Percentiles rank a stretch among this genome's conserved stretches.
phyloP scores from a whole-genome alignment of 2,329 filamentous ascomycete genomes.

The Epicoccum nigrum region DNA sequence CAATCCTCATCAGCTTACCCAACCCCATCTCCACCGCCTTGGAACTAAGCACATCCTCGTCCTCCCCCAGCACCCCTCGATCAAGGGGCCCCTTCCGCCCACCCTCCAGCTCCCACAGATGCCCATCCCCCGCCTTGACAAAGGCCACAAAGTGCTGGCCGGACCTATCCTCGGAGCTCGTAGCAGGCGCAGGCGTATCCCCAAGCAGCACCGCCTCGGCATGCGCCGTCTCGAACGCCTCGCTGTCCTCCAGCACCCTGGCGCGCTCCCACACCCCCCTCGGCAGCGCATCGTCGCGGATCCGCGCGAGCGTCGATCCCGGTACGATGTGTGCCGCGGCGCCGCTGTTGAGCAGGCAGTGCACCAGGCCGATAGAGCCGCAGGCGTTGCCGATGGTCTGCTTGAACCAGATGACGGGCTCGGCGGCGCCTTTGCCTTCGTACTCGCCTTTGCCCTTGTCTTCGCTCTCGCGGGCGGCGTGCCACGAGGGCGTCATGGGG shows the following conservation, averaged over 20 bases:
- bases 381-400: slow-evolving; percentile 66
- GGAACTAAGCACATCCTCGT: slow-evolving; percentile 54
- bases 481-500: slow-evolving; percentile 50
- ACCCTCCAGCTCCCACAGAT: slow-evolving; percentile 57
- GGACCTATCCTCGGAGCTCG: slow-evolving; percentile 33
- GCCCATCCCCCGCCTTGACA: slow-evolving; percentile 53
- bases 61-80: slow-evolving; percentile 47
- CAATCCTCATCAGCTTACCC: slow-evolving; percentile 46
- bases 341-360: slow-evolving; percentile 59
- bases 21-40: slow-evolving; percentile 51
- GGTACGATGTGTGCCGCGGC: slow-evolving; percentile 51
- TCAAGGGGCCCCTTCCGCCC: slow-evolving; percentile 53
- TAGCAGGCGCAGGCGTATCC: slow-evolving; percentile 45
- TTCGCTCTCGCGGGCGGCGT: slow-evolving; percentile 50
- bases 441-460: slow-evolving; percentile 53
- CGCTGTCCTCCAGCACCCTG: slow-evolving; percentile 57
- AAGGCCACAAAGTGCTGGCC: slow-evolving; percentile 56
- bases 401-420: slow-evolving; percentile 64
- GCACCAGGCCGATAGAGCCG: slow-evolving; percentile 63
- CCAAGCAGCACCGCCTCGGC: slow-evolving; percentile 51
- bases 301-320: slow-evolving; percentile 52
- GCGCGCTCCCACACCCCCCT: slow-evolving; percentile 56
- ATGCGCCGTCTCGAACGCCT: slow-evolving; percentile 53
- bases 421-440: slow-evolving; percentile 52
- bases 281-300: slow-evolving; percentile 53